Base-by-base conservation (phyloP, 352 stramenopile species). In the Globisporangium canariense region DNA sequence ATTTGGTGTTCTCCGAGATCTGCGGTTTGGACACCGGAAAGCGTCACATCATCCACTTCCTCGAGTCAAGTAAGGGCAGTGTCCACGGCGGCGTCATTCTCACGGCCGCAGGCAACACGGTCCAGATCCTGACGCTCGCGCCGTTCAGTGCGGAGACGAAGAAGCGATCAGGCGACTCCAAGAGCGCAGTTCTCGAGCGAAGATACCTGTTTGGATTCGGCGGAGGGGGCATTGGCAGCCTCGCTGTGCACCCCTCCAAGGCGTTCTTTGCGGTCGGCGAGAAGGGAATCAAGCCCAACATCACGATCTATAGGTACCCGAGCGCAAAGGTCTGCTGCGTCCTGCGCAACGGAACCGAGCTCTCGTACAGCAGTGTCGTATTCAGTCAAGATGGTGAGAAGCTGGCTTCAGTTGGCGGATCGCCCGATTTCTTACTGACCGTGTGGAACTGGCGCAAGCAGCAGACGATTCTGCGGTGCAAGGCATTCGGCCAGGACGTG, bases 401-500 rank as follows among this genome's bases (percentile, higher is more conserved):
- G 40, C 67, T 98, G 3, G 93, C 92, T 51, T 97, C 90, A 0
- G 91, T 98, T 6, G 89, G 90, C 0, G 75, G 70, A 7, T 69
- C 78, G 0, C 94, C 94, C 1, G 94, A 98, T 69, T 98, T 90
- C 60, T 54, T 97, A 60, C 67, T 98, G 18, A 98, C 93, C 0
- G 83, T 98, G 36, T 98, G 94, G 93, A 86, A 97, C 57, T 98
- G 93, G 94, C 73, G 75, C 2, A 50, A 86, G 16, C 89, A 98
- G 71, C 78, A 89, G 54, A 97, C 94, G 10, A 86, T 97, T 14
- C 64, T 98, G 50, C 84, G 90, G 28, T 95, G 83, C 71, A 98
- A 98, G 64, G 93, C 94, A 6, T 98, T 98, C 60, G 88, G 93
- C 3, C 95, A 98, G 69, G 93, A 98, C 22, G 88, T 98, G 5